Evolutionary conservation across 345 rosid genomes (phyloP), one percentile per base, ranked within the genome.

Genomic region (Carallia brachiata): DNA sequence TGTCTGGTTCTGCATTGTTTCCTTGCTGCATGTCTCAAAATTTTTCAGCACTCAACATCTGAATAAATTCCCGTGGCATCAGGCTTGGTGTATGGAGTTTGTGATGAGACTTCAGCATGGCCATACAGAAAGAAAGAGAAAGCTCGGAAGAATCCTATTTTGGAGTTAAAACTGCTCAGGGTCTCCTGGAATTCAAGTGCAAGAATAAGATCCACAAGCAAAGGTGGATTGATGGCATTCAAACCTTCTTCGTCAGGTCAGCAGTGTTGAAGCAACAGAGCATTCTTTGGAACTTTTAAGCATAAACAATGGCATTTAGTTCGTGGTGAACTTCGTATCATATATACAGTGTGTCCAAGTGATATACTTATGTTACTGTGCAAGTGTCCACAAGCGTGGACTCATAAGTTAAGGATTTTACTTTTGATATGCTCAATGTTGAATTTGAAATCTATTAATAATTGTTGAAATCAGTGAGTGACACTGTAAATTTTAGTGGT

Each of bases 131-230:
- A 75, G 97, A 87, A 70, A 89, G 96, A 70, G 97, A 91, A 37
- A 82, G 78, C 7, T 67, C 86, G 5, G 97, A 89, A 66, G 97
- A 91, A 73, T 81, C 89, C 55, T 85, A 86, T 76, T 91, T 95
- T 16, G 99, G 98, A 54, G 84, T 91, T 30, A 95, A 90, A 78
- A 95, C 99, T 0, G 97, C 87, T 30, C 89, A 95, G 57, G 97
- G 99, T n/a, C 92, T 95, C 39, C 62, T 91, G 17, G 99, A 95
- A 75, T 95, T 95, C 80, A 90, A 90, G 77, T 95, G 99, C 86
- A 83, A 85, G 81, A 83, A 66, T 86, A 87, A 89, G 81, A 63
- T 80, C 55, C 90, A 92, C 32, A 95, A 89, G 88, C 97, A 95
- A 77, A 89, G 72, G 78, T 95, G 99, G 99, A 91, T 90, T 9